Conservation (phyloP, 148 eudicot species). For the Limonium bicolor region DNA sequence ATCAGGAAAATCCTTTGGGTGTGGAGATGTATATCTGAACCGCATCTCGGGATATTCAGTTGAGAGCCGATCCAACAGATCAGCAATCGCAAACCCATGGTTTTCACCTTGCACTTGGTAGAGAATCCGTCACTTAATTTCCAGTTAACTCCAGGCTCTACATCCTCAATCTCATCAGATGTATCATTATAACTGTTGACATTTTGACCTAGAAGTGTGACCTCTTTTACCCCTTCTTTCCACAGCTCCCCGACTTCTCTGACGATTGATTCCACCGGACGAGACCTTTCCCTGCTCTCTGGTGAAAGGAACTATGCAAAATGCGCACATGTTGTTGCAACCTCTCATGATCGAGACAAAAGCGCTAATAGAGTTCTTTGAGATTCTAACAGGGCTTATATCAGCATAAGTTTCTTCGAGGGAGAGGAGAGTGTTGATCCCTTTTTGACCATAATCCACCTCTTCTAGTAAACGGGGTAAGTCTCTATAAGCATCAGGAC, state of each 20-base stretch:
- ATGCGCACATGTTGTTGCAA: conserved; percentile 98
- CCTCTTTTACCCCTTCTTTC: conserved; percentile 90
- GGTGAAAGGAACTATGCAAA: conserved; percentile 97
- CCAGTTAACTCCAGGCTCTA: conserved; percentile 60
- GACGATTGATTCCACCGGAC: conserved; percentile 86
- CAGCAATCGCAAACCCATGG: conserved; percentile 79
- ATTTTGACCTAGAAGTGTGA: conserved; percentile 89
- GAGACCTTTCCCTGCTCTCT: conserved; percentile 98
- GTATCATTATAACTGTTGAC: conserved; percentile 96
- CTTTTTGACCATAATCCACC: conserved; percentile 91
- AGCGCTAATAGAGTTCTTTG: conserved; percentile 63
- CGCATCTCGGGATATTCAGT: conserved; percentile 88
- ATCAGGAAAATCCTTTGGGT: conserved; percentile 96
- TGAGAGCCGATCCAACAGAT: conserved; percentile 83
- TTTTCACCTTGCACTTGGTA: conserved; percentile 69
- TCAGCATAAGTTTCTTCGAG: conserved; percentile 99
- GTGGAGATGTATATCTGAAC: conserved; percentile 93
- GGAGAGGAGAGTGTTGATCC: conserved; percentile 91
- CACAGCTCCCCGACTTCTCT: conserved; percentile 86
- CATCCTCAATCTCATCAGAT: conserved; percentile 36
- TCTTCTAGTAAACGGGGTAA: conserved; percentile 83
- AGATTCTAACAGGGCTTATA: conserved; percentile 78
- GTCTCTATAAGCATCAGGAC: conserved; percentile 95
- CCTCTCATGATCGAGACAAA: conserved; percentile 98
- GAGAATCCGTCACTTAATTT: conserved; percentile 93